These are phyloP conservation scores for Paecilomyces fulvus DNA, from an alignment of 2,329 filamentous ascomycete species.

Conservation along the genomic window DNA sequence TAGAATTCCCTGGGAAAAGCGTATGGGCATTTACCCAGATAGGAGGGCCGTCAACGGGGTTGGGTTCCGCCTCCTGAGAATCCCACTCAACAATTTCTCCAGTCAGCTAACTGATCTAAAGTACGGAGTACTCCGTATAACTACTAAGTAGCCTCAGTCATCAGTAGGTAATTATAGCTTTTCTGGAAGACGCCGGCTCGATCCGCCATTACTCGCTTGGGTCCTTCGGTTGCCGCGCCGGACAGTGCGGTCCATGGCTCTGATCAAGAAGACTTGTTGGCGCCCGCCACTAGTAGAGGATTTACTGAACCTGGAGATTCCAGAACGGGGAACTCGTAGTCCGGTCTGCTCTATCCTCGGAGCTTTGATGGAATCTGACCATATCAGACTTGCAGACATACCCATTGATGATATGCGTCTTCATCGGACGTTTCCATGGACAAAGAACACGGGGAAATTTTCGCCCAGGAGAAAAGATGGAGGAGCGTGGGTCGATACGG, in stretches of 20 bases:
- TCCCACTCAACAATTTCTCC: neutral
- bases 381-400: neutral
- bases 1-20: neutral
- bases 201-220: neutral
- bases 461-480: neutral
- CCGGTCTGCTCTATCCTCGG: neutral
- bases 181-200: neutral
- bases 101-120: neutral
- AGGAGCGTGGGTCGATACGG: neutral
- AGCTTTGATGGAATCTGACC: neutral
- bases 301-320: neutral
- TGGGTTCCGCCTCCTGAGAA: neutral
- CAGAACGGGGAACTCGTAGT: neutral
- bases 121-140: too few relatives aligned
- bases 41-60: neutral
- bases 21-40: neutral
- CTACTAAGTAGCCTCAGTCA: neutral
- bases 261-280: neutral
- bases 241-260: neutral
- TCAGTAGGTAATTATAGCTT: neutral
- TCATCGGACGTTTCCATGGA: neutral
- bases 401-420: neutral
- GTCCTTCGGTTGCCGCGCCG: neutral
- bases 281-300: neutral
- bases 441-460: neutral